These are phyloP conservation scores for Talaromyces sp. DNA, from an alignment of 2,329 filamentous ascomycete species.

Conservation along the genomic window DNA sequence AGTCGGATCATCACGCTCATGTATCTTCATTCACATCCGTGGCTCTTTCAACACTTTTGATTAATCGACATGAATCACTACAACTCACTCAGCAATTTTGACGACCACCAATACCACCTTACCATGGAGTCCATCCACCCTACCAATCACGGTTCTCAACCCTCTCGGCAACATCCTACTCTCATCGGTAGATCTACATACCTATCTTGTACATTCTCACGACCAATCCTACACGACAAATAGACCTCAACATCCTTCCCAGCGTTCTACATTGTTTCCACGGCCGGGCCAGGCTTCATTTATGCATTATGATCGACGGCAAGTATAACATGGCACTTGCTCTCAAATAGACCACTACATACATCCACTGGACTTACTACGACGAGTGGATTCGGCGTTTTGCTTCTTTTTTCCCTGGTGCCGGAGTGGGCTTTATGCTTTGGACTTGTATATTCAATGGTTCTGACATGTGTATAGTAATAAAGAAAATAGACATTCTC, in stretches of 20 bases:
- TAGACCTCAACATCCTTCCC: background rate
- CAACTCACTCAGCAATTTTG: background rate
- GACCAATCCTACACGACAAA: background rate
- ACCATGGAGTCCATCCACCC: background rate
- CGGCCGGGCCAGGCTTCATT: background rate
- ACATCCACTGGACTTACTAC: background rate
- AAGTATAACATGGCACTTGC: background rate
- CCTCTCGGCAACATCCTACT: background rate
- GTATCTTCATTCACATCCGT: background rate
- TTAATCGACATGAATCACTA: background rate
- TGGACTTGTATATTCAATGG: background rate
- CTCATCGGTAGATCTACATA: background rate
- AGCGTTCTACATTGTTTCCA: background rate
- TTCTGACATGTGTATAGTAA: background rate
- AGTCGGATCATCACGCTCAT: background rate
- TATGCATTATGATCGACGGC: background rate
- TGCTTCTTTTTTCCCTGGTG: background rate
- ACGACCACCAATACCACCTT: background rate
- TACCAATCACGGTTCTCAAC: background rate
- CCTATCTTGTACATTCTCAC: background rate
- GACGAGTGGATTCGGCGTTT: conserved; percentile 6
- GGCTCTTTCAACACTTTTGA: background rate
- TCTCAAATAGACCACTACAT: conserved; percentile 5
- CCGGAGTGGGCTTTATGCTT: background rate
- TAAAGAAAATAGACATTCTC: background rate